Evolutionary conservation across 2,329 filamentous ascomycete species (phyloP).

Genomic region (Rugonectria rugulosa): DNA sequence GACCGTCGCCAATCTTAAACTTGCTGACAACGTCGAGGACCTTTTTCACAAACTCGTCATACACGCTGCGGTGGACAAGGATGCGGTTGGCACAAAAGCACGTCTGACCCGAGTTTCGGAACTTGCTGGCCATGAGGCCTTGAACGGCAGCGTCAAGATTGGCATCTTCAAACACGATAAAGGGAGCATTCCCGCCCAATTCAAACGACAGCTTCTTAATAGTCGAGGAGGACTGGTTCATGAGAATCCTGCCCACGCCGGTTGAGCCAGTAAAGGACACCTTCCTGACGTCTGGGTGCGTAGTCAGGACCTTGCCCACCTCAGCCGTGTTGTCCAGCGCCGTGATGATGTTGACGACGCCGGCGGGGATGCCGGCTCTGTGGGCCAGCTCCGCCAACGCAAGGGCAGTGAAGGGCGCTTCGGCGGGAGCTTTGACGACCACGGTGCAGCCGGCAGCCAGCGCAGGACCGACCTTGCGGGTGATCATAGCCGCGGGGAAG

Average conservation of each 20-base stretch:
- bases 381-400: conserved; percentile 84
- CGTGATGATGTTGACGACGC: conserved; percentile 87
- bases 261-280: conserved; percentile 75
- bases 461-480: conserved; percentile 56
- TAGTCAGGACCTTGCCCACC: conserved; percentile 68
- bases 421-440: conserved; percentile 86
- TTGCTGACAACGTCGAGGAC: conserved; percentile 59
- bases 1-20: conserved; percentile 67
- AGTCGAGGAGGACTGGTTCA: conserved; percentile 74
- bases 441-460: conserved; percentile 77
- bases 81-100: conserved; percentile 72
- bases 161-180: conserved; percentile 79
- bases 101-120: conserved; percentile 76
- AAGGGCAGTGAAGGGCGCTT: conserved; percentile 88
- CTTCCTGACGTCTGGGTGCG: conserved; percentile 63
- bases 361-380: conserved; percentile 84
- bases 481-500: conserved; percentile 64
- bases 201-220: conserved; percentile 80
- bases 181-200: conserved; percentile 76
- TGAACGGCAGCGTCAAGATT: conserved; percentile 73
- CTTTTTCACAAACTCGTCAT: conserved; percentile 62
- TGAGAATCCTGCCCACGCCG: conserved; percentile 57
- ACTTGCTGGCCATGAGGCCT: conserved; percentile 72
- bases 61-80: conserved; percentile 66
- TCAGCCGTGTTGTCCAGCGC: conserved; percentile 77